Percentiles rank a stretch among this genome's conserved stretches.
Conservation (phyloP, 1,284 basidiomycete genomes). For the Cutaneotrichosporon sp. region DNA sequence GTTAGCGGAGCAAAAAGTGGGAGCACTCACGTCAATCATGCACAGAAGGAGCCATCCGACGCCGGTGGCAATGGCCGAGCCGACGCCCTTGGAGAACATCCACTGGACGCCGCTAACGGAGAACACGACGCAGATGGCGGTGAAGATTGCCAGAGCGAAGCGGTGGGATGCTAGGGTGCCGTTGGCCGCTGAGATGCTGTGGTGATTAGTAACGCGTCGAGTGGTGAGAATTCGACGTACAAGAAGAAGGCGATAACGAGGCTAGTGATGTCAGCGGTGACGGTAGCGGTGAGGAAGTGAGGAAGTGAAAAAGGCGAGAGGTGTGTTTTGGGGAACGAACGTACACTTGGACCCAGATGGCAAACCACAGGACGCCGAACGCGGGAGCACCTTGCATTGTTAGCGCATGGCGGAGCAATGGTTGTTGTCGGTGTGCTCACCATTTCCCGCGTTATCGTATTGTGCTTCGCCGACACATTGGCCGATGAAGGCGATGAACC, state of each 20-base stretch:
- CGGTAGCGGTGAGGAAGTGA: no score
- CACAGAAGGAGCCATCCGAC: slow-evolving; percentile 91
- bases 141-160: slow-evolving; percentile 76
- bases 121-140: slow-evolving; percentile 80
- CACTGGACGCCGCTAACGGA: slow-evolving; percentile 50
- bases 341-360: slow-evolving; percentile 59
- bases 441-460: no score
- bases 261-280: slow-evolving; percentile 7
- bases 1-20: background rate
- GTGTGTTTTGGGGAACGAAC: no score
- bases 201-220: background rate
- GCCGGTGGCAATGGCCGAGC: slow-evolving; percentile 71
- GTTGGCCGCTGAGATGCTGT: background rate
- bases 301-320: no score
- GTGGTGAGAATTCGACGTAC: slow-evolving; percentile 17
- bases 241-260: slow-evolving; percentile 43
- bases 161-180: slow-evolving; percentile 39
- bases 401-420: slow-evolving; percentile 30
- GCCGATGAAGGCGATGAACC: slow-evolving; percentile 79
- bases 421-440: no score
- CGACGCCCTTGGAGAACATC: slow-evolving; percentile 19
- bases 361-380: slow-evolving; percentile 76
- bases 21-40: slow-evolving; percentile 63
- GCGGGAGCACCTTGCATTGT: slow-evolving; percentile 13
- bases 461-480: slow-evolving; percentile 5